Conservation (phyloP, 2,329 filamentous ascomycete genomes). For the Aspergillus tubingensis region DNA sequence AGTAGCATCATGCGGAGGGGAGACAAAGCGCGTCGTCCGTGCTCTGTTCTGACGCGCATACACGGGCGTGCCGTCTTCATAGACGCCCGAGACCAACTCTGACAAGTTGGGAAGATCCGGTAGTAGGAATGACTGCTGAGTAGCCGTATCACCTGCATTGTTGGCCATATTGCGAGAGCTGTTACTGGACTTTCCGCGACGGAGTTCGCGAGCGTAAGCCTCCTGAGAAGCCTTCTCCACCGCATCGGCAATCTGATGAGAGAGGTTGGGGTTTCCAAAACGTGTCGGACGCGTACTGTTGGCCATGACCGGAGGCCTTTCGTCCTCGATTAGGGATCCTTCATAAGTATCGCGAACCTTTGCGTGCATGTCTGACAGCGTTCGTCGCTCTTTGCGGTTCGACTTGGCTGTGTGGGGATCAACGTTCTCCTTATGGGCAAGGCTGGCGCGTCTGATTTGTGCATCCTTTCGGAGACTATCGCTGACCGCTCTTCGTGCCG, state of each 20-base stretch:
- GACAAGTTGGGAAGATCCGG: slow-evolving; percentile 64
- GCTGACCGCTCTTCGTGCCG: slow-evolving; percentile 33
- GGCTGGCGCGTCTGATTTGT: slow-evolving; percentile 42
- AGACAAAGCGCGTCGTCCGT: slow-evolving; percentile 56
- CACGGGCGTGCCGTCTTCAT: slow-evolving; percentile 59
- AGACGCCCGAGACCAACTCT: slow-evolving; percentile 61
- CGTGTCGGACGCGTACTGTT: slow-evolving; percentile 56
- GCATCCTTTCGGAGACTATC: slow-evolving; percentile 46
- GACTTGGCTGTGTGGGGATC: slow-evolving; percentile 40
- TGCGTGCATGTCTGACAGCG: slow-evolving; percentile 59
- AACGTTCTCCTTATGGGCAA: slow-evolving; percentile 45
- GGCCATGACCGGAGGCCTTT: slow-evolving; percentile 48
- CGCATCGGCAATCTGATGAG: slow-evolving; percentile 42
- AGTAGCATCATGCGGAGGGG: slow-evolving; percentile 42
- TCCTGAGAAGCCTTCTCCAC: slow-evolving; percentile 42
- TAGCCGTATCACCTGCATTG: slow-evolving; percentile 49
- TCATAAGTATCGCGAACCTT: slow-evolving; percentile 56
- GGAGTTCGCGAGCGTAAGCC: slow-evolving; percentile 34
- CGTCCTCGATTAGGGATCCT: slow-evolving; percentile 53
- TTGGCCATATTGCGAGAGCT: slow-evolving; percentile 28
- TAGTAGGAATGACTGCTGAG: slow-evolving; percentile 62
- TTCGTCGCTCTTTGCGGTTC: slow-evolving; percentile 43
- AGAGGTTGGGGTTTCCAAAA: slow-evolving; percentile 53
- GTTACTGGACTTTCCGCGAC: slow-evolving; percentile 26
- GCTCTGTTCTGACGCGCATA: slow-evolving; percentile 54